These are phyloP conservation scores for Fusarium pseudograminearum DNA, from an alignment of 2,329 filamentous ascomycete genomes.

Conservation along the genomic window DNA sequence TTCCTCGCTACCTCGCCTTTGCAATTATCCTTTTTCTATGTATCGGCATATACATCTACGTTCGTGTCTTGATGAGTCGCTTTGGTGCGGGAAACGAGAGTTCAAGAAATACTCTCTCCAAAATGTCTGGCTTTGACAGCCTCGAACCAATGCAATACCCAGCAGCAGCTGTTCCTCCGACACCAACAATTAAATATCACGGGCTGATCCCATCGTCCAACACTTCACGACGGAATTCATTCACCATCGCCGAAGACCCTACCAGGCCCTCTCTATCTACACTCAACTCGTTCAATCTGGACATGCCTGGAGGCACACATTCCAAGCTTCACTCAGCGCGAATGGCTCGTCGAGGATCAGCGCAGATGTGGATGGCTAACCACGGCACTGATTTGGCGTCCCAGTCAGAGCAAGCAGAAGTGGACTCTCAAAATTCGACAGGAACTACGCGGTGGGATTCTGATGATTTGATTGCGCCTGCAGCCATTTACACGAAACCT, in stretches of 20 bases:
- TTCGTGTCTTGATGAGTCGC: constrained; percentile 60
- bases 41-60: constrained; percentile 76
- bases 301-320: constrained; percentile 14
- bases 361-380: constrained; percentile 38
- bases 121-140: constrained; percentile 20
- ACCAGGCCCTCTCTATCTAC: constrained; percentile 34
- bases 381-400: constrained; percentile 31
- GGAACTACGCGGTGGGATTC: constrained; percentile 27
- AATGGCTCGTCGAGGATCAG: constrained; percentile 27
- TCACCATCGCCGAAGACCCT: constrained; percentile 16
- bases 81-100: constrained; percentile 48
- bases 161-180: constrained; percentile 40
- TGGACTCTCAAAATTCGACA: constrained; percentile 17
- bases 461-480: constrained; percentile 16
- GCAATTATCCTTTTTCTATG: constrained; percentile 73
- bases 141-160: constrained; percentile 20
- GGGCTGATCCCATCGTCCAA: constrained; percentile 51
- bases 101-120: constrained; percentile 33
- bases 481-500: constrained; percentile 4
- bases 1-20: constrained; percentile 78
- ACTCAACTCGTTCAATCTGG: constrained; percentile 30
- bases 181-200: constrained; percentile 51
- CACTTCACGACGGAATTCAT: constrained; percentile 26
- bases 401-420: constrained; percentile 20
- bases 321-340: constrained; percentile 32